Evolutionary conservation across 805 yeast species (phyloP).

Genomic region (Spathaspora passalidarum): DNA sequence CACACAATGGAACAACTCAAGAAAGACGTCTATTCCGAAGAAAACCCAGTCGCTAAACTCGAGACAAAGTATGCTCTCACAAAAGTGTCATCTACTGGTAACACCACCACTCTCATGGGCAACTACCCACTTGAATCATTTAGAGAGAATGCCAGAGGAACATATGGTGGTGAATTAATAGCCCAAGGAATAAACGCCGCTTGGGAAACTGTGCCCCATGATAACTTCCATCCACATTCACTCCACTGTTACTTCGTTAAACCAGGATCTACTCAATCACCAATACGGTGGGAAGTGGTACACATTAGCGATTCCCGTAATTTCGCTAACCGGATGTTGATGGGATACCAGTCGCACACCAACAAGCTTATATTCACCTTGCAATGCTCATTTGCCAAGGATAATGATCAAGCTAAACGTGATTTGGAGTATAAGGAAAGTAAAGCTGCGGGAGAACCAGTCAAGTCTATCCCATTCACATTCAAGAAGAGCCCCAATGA

Average conservation of each 20-base stretch:
- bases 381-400: constrained; percentile 30
- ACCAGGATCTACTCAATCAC: constrained; percentile 26
- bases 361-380: constrained; percentile 26
- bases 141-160: constrained; percentile 26
- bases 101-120: constrained; percentile 10
- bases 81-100: constrained; percentile 4
- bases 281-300: constrained; percentile 29
- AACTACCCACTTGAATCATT: constrained; percentile 21
- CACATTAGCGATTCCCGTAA: constrained; percentile 30
- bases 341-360: constrained; percentile 29
- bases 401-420: constrained; percentile 20
- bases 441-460: constrained; percentile 11
- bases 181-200: constrained; percentile 36
- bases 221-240: constrained; percentile 33
- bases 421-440: constrained; percentile 6
- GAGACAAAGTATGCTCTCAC: constrained; percentile 15
- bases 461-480: constrained; percentile 26
- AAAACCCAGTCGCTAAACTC: constrained; percentile 9
- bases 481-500: constrained; percentile 24
- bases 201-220: constrained; percentile 23
- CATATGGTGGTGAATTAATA: constrained; percentile 39
- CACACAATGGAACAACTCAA: constrained; percentile 6
- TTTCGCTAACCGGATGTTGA: constrained; percentile 30
- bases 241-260: constrained; percentile 38
- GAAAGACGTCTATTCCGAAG: constrained; percentile 12